Conservation (phyloP, 139 green algal species). For the Medakamo hakoo region DNA sequence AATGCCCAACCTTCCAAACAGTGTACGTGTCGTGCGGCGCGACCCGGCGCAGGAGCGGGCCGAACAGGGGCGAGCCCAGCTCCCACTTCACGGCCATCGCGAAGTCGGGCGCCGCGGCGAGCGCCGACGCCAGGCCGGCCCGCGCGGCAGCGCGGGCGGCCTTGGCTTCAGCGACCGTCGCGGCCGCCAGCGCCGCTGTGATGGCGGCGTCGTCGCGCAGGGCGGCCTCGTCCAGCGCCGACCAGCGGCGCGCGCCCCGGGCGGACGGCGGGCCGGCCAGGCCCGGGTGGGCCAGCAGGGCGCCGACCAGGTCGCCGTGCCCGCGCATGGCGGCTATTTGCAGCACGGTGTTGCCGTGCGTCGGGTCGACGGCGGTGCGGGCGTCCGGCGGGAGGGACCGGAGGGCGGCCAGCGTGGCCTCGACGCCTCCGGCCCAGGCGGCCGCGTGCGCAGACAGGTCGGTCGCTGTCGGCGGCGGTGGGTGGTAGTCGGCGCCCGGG, state of each 20-base stretch:
- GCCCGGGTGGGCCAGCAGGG: background rate
- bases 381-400: background rate
- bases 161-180: background rate
- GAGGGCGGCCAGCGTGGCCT: background rate
- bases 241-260: background rate
- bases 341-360: background rate
- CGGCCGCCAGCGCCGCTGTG: background rate
- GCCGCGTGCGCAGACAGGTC: background rate
- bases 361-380: background rate
- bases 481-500: no score
- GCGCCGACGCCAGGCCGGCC: background rate
- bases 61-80: slow-evolving; percentile 47
- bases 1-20: background rate
- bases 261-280: background rate
- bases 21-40: slow-evolving; percentile 64
- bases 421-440: background rate
- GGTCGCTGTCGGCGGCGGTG: no score
- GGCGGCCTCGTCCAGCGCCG: background rate
- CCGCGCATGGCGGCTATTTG: background rate
- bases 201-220: background rate
- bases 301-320: background rate
- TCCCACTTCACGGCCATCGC: slow-evolving; percentile 36
- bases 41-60: slow-evolving; percentile 45
- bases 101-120: background rate
- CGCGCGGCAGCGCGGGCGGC: no score